Evolutionary conservation across 192 early-diverging fungal genomes (phyloP).

Genomic region (Phycomyces blakesleeanus): DNA sequence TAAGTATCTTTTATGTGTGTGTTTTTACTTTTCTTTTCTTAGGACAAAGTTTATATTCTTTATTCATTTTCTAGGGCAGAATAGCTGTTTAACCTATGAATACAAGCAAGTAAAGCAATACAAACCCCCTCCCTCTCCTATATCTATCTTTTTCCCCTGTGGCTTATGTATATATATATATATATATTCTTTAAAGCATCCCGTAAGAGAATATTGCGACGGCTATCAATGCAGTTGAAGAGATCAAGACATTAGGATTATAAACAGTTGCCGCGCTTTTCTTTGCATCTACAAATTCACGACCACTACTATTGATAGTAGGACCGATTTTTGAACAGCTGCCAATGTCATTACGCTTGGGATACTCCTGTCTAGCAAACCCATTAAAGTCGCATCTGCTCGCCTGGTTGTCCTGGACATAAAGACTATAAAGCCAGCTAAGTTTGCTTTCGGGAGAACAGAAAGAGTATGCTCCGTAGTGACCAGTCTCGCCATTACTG

Average conservation of each 20-base stretch:
- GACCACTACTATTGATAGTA: neutral
- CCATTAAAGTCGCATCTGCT: conserved; percentile 23
- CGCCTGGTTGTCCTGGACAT: conserved; percentile 9
- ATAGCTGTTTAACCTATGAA: too few species aligned
- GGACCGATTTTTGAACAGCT: conserved; percentile 15
- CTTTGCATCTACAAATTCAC: neutral
- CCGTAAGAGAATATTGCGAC: too few species aligned
- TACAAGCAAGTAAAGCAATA: too few species aligned
- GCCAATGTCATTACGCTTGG: conserved; percentile 16
- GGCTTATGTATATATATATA: too few species aligned
- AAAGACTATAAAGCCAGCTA: conserved; percentile 44
- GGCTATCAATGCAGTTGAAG: neutral
- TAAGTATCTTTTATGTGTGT: too few species aligned
- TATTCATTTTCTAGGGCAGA: too few species aligned
- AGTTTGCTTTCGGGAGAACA: conserved; percentile 44
- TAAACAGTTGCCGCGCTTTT: neutral
- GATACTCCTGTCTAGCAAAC: conserved; percentile 11
- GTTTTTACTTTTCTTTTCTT: too few species aligned
- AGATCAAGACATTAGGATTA: neutral
- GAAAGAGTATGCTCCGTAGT: conserved; percentile 46
- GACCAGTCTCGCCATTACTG: conserved; percentile 36
- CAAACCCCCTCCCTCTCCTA: too few species aligned
- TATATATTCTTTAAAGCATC: too few species aligned
- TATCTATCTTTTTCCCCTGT: too few species aligned
- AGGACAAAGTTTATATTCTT: too few species aligned